phyloP scores from a whole-genome alignment of 176 grass and related monocot species.

The Oryza glaberrima region DNA sequence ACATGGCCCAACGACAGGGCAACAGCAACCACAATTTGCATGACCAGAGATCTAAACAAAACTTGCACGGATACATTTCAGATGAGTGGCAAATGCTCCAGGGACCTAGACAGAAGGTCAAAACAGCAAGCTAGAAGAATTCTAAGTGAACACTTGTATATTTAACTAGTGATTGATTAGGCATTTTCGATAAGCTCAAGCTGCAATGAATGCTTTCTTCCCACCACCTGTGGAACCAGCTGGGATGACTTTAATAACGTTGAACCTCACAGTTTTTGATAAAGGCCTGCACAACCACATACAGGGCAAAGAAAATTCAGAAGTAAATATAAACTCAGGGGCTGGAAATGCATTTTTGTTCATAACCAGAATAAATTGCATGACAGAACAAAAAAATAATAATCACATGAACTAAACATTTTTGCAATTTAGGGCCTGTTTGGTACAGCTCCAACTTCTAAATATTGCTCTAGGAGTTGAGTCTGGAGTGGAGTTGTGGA shows the following conservation, averaged over 20 bases:
- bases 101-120: background rate
- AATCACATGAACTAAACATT: background rate
- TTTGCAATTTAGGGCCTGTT: background rate
- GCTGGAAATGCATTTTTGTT: background rate
- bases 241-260: constrained; percentile 52
- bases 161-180: background rate
- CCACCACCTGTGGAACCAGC: constrained; percentile 45
- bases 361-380: background rate
- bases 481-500: too few relatives aligned
- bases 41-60: constrained; percentile 34
- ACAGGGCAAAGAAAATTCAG: background rate
- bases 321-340: background rate
- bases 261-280: constrained; percentile 58
- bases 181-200: constrained; percentile 31
- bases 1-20: constrained; percentile 2
- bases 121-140: constrained; percentile 22
- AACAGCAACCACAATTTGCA: constrained; percentile 34
- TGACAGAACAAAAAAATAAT: background rate
- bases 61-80: constrained; percentile 40
- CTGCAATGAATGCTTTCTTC: constrained; percentile 57
- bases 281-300: constrained; percentile 45
- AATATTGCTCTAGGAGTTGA: too few relatives aligned
- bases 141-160: background rate
- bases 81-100: background rate
- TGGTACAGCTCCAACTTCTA: too few relatives aligned